phyloP scores from a whole-genome alignment of 768 basidiomycete genomes.

The Mycena belliarum region DNA sequence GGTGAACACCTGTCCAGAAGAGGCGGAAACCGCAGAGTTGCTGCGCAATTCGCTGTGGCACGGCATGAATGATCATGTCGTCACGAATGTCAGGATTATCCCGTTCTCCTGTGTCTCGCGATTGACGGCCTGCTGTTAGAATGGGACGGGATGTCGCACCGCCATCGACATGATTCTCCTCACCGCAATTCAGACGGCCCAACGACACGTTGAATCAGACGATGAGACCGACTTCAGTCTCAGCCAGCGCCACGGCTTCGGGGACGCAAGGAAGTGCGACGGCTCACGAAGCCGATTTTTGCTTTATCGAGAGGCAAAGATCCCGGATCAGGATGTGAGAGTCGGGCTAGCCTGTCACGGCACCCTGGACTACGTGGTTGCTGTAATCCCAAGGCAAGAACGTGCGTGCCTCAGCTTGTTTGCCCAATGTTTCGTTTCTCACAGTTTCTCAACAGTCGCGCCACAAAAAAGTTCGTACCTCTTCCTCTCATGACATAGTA shows the following conservation, averaged over 20 bases:
- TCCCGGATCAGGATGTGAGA: not conserved
- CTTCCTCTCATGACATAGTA: not conserved
- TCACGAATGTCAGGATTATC: not conserved
- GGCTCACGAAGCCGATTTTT: not conserved
- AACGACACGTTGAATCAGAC: not conserved
- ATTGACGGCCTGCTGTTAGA: not conserved
- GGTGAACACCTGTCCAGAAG: not conserved
- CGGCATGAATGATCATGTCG: not conserved
- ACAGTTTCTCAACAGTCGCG: not conserved
- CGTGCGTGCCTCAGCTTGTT: not conserved
- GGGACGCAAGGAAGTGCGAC: not conserved
- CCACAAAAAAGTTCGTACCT: not conserved
- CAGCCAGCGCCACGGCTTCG: not conserved
- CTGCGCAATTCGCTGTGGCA: not conserved
- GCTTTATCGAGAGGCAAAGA: not conserved
- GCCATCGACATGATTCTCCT: not conserved
- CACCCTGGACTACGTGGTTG: not conserved
- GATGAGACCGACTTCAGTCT: not conserved
- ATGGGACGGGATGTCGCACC: not conserved
- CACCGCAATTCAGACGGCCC: not conserved
- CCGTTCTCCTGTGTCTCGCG: not conserved
- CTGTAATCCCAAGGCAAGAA: not conserved
- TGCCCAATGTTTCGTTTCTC: not conserved
- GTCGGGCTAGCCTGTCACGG: not conserved
- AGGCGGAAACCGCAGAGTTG: not conserved